Conservation (phyloP, 108 stramenopile species). For the Mayamaea pseudoterrestris region DNA sequence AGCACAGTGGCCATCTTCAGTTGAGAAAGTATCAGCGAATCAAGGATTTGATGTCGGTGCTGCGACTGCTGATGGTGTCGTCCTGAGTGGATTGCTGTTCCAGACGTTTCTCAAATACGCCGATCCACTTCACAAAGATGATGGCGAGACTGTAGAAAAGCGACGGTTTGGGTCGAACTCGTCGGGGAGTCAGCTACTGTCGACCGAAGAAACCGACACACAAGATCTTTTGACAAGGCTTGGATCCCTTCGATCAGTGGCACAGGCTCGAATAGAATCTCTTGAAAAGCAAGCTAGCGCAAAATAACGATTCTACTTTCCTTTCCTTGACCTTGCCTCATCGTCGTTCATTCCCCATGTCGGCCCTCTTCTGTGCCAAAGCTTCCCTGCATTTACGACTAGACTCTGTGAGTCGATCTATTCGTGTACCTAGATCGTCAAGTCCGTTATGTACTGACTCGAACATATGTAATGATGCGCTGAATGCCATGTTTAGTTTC, state of each 20-base stretch:
- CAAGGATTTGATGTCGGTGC: slow-evolving; percentile 55
- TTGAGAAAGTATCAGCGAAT: slow-evolving; percentile 31
- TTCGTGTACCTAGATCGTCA: slow-evolving; percentile 1
- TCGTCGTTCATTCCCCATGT: background rate
- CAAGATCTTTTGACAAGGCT: background rate
- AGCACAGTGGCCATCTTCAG: slow-evolving; percentile 32
- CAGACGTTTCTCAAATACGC: slow-evolving; percentile 43
- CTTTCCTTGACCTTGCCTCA: background rate
- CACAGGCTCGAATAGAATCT: slow-evolving; percentile 1
- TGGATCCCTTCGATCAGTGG: background rate
- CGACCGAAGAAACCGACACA: no score
- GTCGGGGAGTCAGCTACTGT: no score
- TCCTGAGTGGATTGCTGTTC: slow-evolving; percentile 46
- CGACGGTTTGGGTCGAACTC: background rate
- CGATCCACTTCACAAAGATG: slow-evolving; percentile 54
- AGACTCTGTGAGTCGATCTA: slow-evolving; percentile 11
- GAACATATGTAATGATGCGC: slow-evolving; percentile 6
- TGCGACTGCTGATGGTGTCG: slow-evolving; percentile 46
- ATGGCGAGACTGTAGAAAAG: slow-evolving; percentile 7
- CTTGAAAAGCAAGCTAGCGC: background rate
- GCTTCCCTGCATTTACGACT: slow-evolving; percentile 12
- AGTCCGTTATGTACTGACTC: slow-evolving; percentile 11
- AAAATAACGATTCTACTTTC: background rate
- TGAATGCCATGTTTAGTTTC: slow-evolving; percentile 4
- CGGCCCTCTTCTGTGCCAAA: background rate